Conservation (phyloP, 169 alveolate species). For the Amoebophrya sp. region DNA sequence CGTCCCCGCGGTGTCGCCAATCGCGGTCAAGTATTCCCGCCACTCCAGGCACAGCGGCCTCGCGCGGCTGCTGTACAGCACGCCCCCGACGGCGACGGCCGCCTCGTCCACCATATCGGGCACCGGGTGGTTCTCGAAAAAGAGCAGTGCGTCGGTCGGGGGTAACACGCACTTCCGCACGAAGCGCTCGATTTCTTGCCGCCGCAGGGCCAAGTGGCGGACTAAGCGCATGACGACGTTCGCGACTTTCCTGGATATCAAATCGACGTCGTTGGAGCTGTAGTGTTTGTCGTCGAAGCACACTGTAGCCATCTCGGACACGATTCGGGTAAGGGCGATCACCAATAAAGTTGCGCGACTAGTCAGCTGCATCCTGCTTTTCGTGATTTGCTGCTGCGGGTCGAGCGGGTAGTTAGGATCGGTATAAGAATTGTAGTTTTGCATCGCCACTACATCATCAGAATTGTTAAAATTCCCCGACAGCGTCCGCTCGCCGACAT, state of each 20-base stretch:
- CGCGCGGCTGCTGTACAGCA: neutral
- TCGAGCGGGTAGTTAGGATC: too few relatives aligned
- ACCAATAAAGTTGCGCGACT: neutral
- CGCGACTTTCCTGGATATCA: neutral
- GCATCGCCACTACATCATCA: too few relatives aligned
- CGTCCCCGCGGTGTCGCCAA: neutral
- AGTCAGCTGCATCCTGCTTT: too few relatives aligned
- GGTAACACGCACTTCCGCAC: neutral
- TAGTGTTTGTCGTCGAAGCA: conserved; percentile 18
- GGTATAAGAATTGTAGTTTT: too few relatives aligned
- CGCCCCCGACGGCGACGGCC: neutral
- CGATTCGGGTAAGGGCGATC: neutral
- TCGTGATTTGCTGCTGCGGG: too few relatives aligned
- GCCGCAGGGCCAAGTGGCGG: neutral
- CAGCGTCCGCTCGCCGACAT: too few relatives aligned
- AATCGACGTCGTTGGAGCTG: neutral
- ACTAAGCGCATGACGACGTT: conserved; percentile 2
- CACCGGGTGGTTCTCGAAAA: neutral
- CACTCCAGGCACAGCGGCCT: neutral
- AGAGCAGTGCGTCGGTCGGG: neutral
- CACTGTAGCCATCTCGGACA: neutral
- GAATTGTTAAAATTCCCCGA: too few relatives aligned
- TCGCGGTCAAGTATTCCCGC: neutral
- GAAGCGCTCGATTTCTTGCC: neutral
- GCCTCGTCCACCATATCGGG: neutral